Percentiles rank a stretch among this genome's conserved stretches.
phyloP scores from a whole-genome alignment of 495 filamentous ascomycete genomes.

The Cryomyces antarcticus region DNA sequence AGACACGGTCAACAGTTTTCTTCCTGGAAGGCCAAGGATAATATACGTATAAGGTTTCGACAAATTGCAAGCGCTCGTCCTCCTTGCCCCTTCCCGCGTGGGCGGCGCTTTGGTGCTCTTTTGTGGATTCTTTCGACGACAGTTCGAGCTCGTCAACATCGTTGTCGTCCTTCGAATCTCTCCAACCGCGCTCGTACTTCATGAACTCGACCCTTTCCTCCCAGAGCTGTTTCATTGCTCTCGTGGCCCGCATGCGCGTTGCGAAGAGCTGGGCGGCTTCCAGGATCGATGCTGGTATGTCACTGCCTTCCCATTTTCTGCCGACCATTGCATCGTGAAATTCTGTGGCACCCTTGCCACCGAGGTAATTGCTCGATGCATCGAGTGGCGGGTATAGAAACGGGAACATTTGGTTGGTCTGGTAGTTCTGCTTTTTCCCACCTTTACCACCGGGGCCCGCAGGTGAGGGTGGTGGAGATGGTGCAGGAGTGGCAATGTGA shows the following conservation, averaged over 20 bases:
- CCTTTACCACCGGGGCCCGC: slow-evolving; percentile 74
- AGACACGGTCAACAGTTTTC: slow-evolving; percentile 8
- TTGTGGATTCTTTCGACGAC: background rate
- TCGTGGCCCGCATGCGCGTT: slow-evolving; percentile 66
- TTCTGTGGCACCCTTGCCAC: slow-evolving; percentile 64
- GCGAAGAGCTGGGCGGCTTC: slow-evolving; percentile 92
- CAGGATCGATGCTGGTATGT: slow-evolving; percentile 78
- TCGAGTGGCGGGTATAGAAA: slow-evolving; percentile 91
- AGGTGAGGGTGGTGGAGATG: slow-evolving; percentile 90
- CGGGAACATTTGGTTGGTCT: slow-evolving; percentile 96
- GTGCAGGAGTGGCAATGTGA: slow-evolving; percentile 91
- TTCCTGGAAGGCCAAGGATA: background rate
- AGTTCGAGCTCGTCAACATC: slow-evolving; percentile 5
- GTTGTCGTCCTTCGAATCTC: slow-evolving; percentile 7
- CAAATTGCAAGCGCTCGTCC: slow-evolving; percentile 27
- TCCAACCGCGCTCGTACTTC: slow-evolving; percentile 77
- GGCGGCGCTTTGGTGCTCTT: background rate
- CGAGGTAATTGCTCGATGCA: slow-evolving; percentile 58
- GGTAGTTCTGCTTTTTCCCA: slow-evolving; percentile 96
- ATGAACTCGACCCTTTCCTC: slow-evolving; percentile 78
- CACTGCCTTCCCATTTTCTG: slow-evolving; percentile 71
- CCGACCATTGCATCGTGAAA: slow-evolving; percentile 58
- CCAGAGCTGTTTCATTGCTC: slow-evolving; percentile 86
- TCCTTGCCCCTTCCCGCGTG: slow-evolving; percentile 3
- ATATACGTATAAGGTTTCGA: slow-evolving; percentile 75